Base-by-base conservation (phyloP, 139 green algal species). In the Limnomonas spitsbergensis region DNA sequence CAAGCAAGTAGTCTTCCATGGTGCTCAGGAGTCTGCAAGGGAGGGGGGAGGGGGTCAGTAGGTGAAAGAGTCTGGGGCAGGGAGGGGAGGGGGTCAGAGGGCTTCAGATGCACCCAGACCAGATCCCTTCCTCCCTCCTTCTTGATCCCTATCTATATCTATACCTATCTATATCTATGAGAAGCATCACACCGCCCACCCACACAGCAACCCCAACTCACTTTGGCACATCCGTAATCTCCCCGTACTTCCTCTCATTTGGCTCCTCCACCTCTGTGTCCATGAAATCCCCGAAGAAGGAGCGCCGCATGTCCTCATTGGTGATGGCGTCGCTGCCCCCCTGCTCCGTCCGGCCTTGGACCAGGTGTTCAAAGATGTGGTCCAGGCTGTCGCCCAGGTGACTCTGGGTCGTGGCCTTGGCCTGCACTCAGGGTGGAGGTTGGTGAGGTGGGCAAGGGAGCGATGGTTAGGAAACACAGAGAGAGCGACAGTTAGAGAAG, bases 251-350 rank as follows among this genome's bases (percentile, higher is more conserved):
- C 4, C 88, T 73, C 40, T 86, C 56, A 4, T 72, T 24, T 1
- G 83, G 81, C 37, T 87, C 87, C 7, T 79, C 52, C 38, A 75
- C 80, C 35, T 78, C 79, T 29, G 73, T 81, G 75, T 93, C 82
- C 35, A 85, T 84, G 79, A 90, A 96, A 79, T 92, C 84, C 9
- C 91, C 92, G 79, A 95, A 95, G 80, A 96, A 92, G 77, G 86
- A 94, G 40, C 81, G 82, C 29, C 89, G 78, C 83, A 94, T 85
- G 69, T 91, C 52, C 26, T 42, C 69, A 72, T 72, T 37, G 29
- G 27, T 37, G 27, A 72, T 37, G 61, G 29, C 9, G 9, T 34
- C 61, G 26, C 27, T 24, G 29, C 24, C 61, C 29, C 7, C 61
- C 61, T 72, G 9, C 61, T 72, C 61, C 9, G 6, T 36, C 6